phyloP scores from a whole-genome alignment of 1,284 basidiomycete genomes.

The Exobasidium cylindrosporum region DNA sequence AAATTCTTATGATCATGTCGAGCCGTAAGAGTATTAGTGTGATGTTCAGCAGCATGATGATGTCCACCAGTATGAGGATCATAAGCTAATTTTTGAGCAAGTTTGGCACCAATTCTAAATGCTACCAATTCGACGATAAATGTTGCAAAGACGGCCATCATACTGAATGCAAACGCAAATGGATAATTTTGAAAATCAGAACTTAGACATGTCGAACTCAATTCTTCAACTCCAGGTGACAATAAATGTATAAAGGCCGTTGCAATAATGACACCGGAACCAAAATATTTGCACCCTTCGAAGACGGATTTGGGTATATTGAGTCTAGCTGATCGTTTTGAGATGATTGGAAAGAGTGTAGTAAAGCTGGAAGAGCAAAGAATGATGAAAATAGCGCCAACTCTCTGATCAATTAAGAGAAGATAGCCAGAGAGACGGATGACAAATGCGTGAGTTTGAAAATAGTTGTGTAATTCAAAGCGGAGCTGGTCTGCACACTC shows the following conservation, averaged over 20 bases:
- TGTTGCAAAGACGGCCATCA: slow-evolving; percentile 48
- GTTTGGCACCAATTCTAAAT: slow-evolving; percentile 40
- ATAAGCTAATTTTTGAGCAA: slow-evolving; percentile 39
- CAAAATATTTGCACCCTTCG: slow-evolving; percentile 86
- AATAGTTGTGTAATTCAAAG: too few species aligned
- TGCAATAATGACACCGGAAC: slow-evolving; percentile 70
- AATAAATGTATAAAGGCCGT: slow-evolving; percentile 63
- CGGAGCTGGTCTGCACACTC: too few species aligned
- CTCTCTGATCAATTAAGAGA: slow-evolving; percentile 29
- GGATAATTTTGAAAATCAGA: slow-evolving; percentile 37
- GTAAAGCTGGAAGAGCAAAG: slow-evolving; percentile 62
- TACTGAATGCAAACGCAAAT: slow-evolving; percentile 49
- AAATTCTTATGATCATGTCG: slow-evolving; percentile 4
- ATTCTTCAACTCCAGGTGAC: slow-evolving; percentile 40
- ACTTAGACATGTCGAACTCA: slow-evolving; percentile 39
- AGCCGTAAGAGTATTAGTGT: slow-evolving; percentile 15
- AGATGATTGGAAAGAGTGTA: slow-evolving; percentile 77
- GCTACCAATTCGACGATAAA: slow-evolving; percentile 51
- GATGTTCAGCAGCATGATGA: slow-evolving; percentile 43
- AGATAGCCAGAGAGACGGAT: too few species aligned
- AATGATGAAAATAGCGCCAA: slow-evolving; percentile 86
- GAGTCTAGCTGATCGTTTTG: slow-evolving; percentile 60
- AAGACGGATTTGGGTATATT: slow-evolving; percentile 48
- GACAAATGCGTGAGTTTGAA: too few species aligned
- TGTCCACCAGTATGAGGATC: slow-evolving; percentile 51